Evolutionary conservation across 352 stramenopile species (phyloP).

Genomic region (Globisporangium cederbergense): DNA sequence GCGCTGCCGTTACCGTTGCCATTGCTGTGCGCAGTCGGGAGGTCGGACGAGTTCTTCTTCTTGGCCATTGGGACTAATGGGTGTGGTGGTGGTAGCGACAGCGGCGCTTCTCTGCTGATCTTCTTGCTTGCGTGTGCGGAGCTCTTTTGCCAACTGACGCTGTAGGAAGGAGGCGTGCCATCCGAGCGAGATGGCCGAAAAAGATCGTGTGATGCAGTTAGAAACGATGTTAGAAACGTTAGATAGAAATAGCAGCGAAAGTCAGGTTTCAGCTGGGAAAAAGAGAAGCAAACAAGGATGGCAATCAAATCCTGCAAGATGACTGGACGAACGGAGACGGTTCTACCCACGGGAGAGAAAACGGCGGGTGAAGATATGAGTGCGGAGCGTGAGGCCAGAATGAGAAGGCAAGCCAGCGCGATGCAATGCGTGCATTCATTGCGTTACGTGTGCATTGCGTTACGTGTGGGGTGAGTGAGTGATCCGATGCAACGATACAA

Average conservation of each 20-base stretch:
- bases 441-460: too few species aligned
- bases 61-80: conserved; percentile 7
- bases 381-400: too few species aligned
- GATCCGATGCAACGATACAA: too few species aligned
- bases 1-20: conserved; percentile 1
- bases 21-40: conserved; percentile 2
- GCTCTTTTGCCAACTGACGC: conserved; percentile 10
- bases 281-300: too few species aligned
- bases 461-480: too few species aligned
- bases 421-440: too few species aligned
- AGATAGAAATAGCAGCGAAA: too few species aligned
- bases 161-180: not conserved
- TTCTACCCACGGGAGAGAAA: not conserved
- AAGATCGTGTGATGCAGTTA: not conserved
- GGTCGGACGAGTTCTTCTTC: conserved; percentile 12
- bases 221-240: too few species aligned
- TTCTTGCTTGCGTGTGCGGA: conserved; percentile 3
- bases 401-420: too few species aligned
- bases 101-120: not conserved
- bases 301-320: conserved; percentile 3
- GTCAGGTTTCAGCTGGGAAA: too few species aligned
- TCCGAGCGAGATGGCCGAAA: not conserved
- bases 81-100: not conserved
- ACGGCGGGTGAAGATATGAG: too few species aligned
- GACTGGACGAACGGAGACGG: not conserved